A percentile compares a stretch with the other conserved stretches of the same genome.
phyloP scores from a whole-genome alignment of 805 yeast genomes.

The Wickerhamomyces pijperi region DNA sequence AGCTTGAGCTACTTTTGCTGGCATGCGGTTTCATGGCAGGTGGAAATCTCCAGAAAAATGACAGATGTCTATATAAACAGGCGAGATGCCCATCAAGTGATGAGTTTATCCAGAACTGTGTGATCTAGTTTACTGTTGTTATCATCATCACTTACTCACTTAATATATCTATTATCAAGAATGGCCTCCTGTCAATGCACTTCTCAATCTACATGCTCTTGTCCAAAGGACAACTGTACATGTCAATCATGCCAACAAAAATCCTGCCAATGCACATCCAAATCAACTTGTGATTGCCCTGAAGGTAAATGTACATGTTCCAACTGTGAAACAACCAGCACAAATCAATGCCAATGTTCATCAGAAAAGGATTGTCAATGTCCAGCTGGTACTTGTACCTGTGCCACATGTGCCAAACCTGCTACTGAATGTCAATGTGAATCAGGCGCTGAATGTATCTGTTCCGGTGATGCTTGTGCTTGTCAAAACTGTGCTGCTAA shows the following conservation, averaged over 20 bases:
- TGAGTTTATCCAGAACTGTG: too few species aligned
- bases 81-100: too few species aligned
- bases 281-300: background rate
- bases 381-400: background rate
- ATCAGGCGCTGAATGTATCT: background rate
- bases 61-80: too few species aligned
- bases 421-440: background rate
- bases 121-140: too few species aligned
- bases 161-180: background rate
- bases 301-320: background rate
- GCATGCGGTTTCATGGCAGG: background rate
- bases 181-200: background rate
- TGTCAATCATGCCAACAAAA: background rate
- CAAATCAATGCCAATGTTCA: background rate
- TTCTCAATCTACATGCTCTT: background rate
- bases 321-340: background rate
- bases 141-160: too few species aligned
- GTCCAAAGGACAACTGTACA: background rate
- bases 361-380: background rate
- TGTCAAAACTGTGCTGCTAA: background rate
- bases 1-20: background rate
- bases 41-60: background rate
- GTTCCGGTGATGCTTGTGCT: background rate
- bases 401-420: background rate
- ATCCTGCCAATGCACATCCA: background rate